These are phyloP conservation scores for Beauveria medogensis DNA, from an alignment of 2,329 filamentous ascomycete genomes.

Conservation along the genomic window DNA sequence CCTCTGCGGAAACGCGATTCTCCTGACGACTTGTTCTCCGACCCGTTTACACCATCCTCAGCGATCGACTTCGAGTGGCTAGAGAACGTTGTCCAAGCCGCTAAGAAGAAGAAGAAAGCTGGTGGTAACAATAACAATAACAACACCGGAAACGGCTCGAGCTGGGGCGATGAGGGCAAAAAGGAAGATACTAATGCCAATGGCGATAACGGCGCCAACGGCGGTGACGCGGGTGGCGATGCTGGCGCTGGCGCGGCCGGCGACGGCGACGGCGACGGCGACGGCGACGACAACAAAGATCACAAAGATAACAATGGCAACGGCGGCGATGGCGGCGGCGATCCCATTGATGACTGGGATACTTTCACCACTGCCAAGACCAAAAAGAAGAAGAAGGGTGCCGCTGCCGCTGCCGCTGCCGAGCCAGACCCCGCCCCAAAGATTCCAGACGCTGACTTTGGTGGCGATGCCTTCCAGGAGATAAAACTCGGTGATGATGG, in stretches of 20 bases:
- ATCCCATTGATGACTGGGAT: slow-evolving; percentile 27
- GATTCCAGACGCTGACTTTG: slow-evolving; percentile 30
- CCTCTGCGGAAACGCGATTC: not conserved
- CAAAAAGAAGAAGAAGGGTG: slow-evolving; percentile 34
- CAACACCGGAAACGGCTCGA: slow-evolving; percentile 4
- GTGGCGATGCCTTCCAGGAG: slow-evolving; percentile 52
- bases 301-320: slow-evolving; percentile 14
- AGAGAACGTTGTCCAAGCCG: slow-evolving; percentile 14
- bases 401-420: slow-evolving; percentile 10
- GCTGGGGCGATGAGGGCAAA: slow-evolving; percentile 11
- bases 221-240: slow-evolving; percentile 16
- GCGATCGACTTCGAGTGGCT: slow-evolving; percentile 16
- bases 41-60: slow-evolving; percentile 16
- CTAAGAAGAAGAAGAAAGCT: slow-evolving; percentile 17
- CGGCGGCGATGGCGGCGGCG: slow-evolving; percentile 25
- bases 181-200: slow-evolving; percentile 4
- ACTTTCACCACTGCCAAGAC: slow-evolving; percentile 19
- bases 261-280: slow-evolving; percentile 12
- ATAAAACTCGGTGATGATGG: slow-evolving; percentile 56
- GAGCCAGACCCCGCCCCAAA: slow-evolving; percentile 19
- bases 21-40: slow-evolving; percentile 13
- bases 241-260: slow-evolving; percentile 17
- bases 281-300: slow-evolving; percentile 13
- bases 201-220: slow-evolving; percentile 12
- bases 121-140: slow-evolving; percentile 10